Evolutionary conservation across 768 basidiomycete genomes (phyloP).

Genomic region (Chalciporus sphaerocephalus): DNA sequence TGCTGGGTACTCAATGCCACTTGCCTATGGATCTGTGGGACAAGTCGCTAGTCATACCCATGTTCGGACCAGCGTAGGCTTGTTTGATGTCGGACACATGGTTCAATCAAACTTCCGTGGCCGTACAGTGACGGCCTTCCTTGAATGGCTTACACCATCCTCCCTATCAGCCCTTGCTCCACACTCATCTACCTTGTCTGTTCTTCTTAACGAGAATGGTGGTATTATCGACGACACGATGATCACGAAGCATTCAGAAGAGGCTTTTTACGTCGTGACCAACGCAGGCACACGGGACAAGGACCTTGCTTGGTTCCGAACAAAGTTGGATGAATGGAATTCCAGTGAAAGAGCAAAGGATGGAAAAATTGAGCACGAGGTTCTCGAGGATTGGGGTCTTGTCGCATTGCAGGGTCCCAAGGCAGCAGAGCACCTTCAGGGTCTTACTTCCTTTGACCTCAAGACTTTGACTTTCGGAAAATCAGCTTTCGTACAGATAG

Average conservation of each 20-base stretch:
- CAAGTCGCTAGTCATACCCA: constrained; percentile 91
- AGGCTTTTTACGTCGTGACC: constrained; percentile 91
- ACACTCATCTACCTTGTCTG: constrained; percentile 80
- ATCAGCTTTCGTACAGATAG: constrained; percentile 75
- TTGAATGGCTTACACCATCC: constrained; percentile 88
- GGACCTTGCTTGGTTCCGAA: constrained; percentile 74
- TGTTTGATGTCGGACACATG: constrained; percentile 99
- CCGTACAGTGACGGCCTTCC: constrained; percentile 68
- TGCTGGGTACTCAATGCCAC: constrained; percentile 93
- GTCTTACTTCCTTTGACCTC: constrained; percentile 71
- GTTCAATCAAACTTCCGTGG: constrained; percentile 90
- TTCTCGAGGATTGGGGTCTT: constrained; percentile 81
- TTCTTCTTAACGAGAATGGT: constrained; percentile 81
- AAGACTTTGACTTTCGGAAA: constrained; percentile 76
- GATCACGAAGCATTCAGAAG: constrained; percentile 76
- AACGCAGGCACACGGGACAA: constrained; percentile 85
- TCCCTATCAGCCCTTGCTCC: constrained; percentile 63
- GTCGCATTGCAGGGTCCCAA: constrained; percentile 90
- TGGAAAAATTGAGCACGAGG: constrained; percentile 73
- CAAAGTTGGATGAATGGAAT: constrained; percentile 78
- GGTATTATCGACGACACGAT: constrained; percentile 97
- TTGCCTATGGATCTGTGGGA: constrained; percentile 77
- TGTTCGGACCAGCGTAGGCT: constrained; percentile 73
- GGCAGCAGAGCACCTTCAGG: constrained; percentile 75
- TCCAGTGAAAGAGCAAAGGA: constrained; percentile 40